A percentile compares a stretch with the other conserved stretches of the same genome.
Evolutionary conservation across 768 basidiomycete genomes (phyloP).

Genomic region (Mycena crocata): DNA sequence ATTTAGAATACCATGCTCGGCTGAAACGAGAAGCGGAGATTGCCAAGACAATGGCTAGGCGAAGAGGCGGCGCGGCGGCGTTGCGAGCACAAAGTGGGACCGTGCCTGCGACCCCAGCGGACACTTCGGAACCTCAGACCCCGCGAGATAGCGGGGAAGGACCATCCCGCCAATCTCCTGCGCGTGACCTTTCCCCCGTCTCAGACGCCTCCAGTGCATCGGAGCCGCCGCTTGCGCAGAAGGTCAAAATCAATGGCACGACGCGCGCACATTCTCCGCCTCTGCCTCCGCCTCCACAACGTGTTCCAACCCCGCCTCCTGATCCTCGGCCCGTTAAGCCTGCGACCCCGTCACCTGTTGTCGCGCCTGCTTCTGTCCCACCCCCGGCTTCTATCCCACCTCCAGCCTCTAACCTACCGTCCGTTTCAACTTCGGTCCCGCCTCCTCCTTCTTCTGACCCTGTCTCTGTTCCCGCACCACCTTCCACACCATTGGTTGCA

Average conservation of each 20-base stretch:
- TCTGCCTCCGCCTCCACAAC: slow-evolving; percentile 12
- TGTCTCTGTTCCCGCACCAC: neutral
- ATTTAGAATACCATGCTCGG: slow-evolving; percentile 74
- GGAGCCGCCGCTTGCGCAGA: slow-evolving; percentile 77
- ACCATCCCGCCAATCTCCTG: slow-evolving; percentile 48
- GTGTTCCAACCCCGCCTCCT: neutral
- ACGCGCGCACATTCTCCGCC: slow-evolving; percentile 39
- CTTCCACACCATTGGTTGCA: neutral
- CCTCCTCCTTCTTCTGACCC: slow-evolving; percentile 3
- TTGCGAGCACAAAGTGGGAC: slow-evolving; percentile 50
- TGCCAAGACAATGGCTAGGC: slow-evolving; percentile 52
- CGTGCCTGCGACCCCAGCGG: slow-evolving; percentile 51
- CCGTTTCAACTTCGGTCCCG: slow-evolving; percentile 30
- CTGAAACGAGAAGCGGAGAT: slow-evolving; percentile 66
- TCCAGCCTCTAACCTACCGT: neutral
- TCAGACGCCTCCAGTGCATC: slow-evolving; percentile 80
- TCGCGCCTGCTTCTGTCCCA: slow-evolving; percentile 28
- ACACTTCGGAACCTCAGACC: slow-evolving; percentile 64
- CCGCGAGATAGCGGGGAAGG: slow-evolving; percentile 52
- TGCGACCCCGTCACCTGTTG: slow-evolving; percentile 1
- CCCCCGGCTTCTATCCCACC: slow-evolving; percentile 25
- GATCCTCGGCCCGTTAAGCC: slow-evolving; percentile 3
- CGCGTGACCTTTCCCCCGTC: slow-evolving; percentile 73
- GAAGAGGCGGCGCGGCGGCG: slow-evolving; percentile 57
- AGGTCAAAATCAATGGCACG: slow-evolving; percentile 53